These are phyloP conservation scores for Choanephora cucurbitarum DNA, from an alignment of 371 early-diverging fungal species.

Conservation along the genomic window DNA sequence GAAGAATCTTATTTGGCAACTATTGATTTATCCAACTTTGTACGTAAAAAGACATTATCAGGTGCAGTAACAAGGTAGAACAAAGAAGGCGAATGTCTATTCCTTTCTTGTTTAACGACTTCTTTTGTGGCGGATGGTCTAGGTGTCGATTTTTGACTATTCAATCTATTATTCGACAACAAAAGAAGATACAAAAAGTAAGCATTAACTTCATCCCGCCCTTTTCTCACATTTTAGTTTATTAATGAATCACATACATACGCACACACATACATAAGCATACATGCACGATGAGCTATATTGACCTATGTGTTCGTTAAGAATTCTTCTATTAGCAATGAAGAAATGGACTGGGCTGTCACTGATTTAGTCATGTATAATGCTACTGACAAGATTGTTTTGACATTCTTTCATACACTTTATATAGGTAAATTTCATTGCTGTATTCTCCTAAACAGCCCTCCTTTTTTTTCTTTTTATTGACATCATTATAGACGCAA, in stretches of 20 bases:
- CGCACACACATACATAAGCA: no score
- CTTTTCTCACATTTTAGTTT: no score
- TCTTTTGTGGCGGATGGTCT: no score
- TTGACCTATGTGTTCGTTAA: no score
- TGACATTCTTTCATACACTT: slow-evolving; percentile 55
- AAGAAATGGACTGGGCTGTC: slow-evolving; percentile 33
- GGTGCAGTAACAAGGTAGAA: slow-evolving; percentile 66
- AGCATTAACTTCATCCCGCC: no score
- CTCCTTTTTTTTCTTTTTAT: no score
- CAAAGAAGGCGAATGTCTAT: not conserved
- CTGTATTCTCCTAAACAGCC: no score
- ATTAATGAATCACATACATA: no score
- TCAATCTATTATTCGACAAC: slow-evolving; percentile 8
- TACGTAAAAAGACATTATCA: slow-evolving; percentile 49
- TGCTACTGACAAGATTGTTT: slow-evolving; percentile 52
- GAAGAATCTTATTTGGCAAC: slow-evolving; percentile 54
- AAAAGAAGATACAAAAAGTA: not conserved
- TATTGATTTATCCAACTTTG: slow-evolving; percentile 53
- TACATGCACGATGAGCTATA: not conserved
- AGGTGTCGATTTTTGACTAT: slow-evolving; percentile 18
- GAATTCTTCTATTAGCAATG: no score
- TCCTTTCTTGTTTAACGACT: no score
- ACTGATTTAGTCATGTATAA: slow-evolving; percentile 62
- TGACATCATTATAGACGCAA: not conserved
- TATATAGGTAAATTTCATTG: slow-evolving; percentile 6